A percentile compares a stretch with the other conserved stretches of the same genome.
Evolutionary conservation across 768 basidiomycete genomes (phyloP).

Genomic region (Auriscalpium vulgare): DNA sequence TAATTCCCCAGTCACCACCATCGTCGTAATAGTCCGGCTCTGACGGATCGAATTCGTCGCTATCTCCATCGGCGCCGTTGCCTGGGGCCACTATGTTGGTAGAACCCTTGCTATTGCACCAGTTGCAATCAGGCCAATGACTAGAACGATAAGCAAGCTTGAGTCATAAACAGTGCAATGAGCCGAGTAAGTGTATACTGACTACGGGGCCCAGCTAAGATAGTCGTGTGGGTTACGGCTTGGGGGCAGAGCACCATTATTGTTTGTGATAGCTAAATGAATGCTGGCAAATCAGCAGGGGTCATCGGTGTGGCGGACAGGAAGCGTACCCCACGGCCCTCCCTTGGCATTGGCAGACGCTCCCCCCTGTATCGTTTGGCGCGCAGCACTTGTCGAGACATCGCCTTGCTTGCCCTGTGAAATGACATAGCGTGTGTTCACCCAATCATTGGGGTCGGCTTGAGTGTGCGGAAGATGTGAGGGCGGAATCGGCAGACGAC

Average conservation of each 20-base stretch:
- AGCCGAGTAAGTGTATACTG: constrained; percentile 12
- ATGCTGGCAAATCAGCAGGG: neutral
- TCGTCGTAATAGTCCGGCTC: constrained; percentile 3
- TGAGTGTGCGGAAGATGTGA: too few species aligned
- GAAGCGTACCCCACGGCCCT: constrained; percentile 32
- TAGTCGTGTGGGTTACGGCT: constrained; percentile 39
- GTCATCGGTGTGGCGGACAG: neutral
- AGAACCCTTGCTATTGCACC: constrained; percentile 30
- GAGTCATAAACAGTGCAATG: neutral
- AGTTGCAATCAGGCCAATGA: constrained; percentile 49
- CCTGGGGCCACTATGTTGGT: constrained; percentile 3
- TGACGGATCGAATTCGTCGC: neutral
- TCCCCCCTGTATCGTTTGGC: constrained; percentile 25
- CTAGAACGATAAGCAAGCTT: constrained; percentile 18
- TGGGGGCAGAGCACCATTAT: constrained; percentile 25
- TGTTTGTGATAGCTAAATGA: constrained; percentile 29
- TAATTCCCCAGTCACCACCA: neutral
- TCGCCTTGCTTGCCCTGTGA: constrained; percentile 16
- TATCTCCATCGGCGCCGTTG: neutral
- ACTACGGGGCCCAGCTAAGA: constrained; percentile 55
- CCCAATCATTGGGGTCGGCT: constrained; percentile 46
- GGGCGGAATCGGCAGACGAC: too few species aligned
- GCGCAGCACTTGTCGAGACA: constrained; percentile 26
- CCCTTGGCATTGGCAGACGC: constrained; percentile 30
- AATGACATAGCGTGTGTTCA: constrained; percentile 36